phyloP scores from a whole-genome alignment of 1,284 basidiomycete genomes.

The Acaromyces ingoldii region DNA sequence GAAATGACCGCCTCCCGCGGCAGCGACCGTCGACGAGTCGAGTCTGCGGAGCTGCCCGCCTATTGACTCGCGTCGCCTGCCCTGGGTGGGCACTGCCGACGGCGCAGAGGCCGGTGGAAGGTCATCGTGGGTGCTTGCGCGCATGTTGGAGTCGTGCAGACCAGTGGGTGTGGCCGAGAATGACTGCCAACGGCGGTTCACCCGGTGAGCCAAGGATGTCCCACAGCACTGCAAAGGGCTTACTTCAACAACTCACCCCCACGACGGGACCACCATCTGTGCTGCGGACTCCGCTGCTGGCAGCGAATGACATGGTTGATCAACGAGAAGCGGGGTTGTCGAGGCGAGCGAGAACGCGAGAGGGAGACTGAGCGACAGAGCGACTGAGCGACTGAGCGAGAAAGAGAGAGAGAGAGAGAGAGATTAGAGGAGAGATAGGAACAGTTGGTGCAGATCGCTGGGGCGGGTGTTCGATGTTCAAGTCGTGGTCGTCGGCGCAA shows the following conservation, averaged over 20 bases:
- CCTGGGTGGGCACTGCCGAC: conserved; percentile 28
- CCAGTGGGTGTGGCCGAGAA: conserved; percentile 14
- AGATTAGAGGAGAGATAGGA: background rate
- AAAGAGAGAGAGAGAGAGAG: conserved; percentile 1
- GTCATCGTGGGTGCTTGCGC: conserved; percentile 11
- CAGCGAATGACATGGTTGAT: background rate
- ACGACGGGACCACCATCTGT: no score
- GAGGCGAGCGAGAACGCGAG: background rate
- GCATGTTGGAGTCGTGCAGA: conserved; percentile 8
- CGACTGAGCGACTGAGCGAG: background rate
- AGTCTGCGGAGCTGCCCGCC: conserved; percentile 34
- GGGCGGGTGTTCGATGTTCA: conserved; percentile 7
- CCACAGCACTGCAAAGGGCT: no score
- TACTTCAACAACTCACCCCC: no score
- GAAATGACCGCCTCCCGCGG: conserved; percentile 26
- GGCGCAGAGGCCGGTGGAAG: conserved; percentile 17
- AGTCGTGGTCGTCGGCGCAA: conserved; percentile 1
- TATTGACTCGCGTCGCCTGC: conserved; percentile 36
- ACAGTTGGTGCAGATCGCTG: conserved; percentile 11
- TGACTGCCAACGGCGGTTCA: no score
- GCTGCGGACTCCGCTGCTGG: conserved; percentile 14
- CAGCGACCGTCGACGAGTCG: conserved; percentile 27
- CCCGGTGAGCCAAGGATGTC: no score
- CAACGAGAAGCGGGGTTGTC: background rate
- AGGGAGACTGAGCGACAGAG: background rate